Evolutionary conservation across 306 rosid species (phyloP).

Genomic region (Adenanthera pavonina): DNA sequence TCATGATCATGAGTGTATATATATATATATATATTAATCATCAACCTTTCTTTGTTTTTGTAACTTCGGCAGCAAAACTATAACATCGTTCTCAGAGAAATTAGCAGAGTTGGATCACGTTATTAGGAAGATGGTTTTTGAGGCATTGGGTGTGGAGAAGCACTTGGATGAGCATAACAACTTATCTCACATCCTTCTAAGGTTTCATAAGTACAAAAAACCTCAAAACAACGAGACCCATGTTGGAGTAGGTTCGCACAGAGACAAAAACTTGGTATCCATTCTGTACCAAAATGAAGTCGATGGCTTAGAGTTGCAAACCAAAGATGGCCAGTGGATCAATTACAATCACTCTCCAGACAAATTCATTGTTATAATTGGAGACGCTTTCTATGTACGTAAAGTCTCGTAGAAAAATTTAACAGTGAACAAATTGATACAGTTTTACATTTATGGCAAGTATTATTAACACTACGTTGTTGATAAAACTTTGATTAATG

Average conservation of each 20-base stretch:
- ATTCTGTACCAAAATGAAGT: constrained; percentile 69
- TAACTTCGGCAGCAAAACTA: too few relatives aligned
- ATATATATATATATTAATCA: too few relatives aligned
- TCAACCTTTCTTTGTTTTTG: too few relatives aligned
- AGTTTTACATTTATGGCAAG: too few relatives aligned
- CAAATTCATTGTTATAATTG: not conserved
- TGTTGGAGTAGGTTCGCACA: constrained; percentile 45
- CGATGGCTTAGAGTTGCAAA: constrained; percentile 65
- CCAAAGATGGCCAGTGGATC: constrained; percentile 75
- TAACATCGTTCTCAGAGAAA: too few relatives aligned
- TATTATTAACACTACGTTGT: too few relatives aligned
- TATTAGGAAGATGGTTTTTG: constrained; percentile 58
- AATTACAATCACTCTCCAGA: constrained; percentile 17
- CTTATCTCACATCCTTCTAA: too few relatives aligned
- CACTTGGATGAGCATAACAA: constrained; percentile 69
- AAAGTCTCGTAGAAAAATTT: too few relatives aligned
- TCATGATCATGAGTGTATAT: too few relatives aligned
- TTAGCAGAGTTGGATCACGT: constrained; percentile 52
- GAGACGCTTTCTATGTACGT: not conserved
- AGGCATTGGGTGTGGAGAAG: constrained; percentile 67
- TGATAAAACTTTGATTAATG: too few relatives aligned
- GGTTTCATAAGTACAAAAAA: constrained; percentile 66
- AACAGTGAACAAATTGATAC: too few relatives aligned
- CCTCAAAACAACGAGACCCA: constrained; percentile 45
- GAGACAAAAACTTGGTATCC: constrained; percentile 70